Percentiles rank a stretch among this genome's conserved stretches.
Evolutionary conservation across 306 rosid species (phyloP).

Genomic region (Sesbania bispinosa): DNA sequence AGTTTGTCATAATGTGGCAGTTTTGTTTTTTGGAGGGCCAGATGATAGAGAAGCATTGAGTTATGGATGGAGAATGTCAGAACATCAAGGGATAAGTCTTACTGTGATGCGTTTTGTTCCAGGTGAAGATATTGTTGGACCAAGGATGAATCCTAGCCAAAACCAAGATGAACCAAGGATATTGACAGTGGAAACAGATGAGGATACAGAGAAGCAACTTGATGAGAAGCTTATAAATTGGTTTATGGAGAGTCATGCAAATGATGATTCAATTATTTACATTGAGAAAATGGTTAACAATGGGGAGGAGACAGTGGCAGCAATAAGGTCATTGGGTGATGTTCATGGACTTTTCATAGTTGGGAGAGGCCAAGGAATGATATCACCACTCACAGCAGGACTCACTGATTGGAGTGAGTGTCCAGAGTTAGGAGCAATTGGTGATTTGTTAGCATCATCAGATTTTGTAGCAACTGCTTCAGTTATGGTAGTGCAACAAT

Average conservation of each 20-base stretch:
- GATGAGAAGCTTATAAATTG: constrained; percentile 53
- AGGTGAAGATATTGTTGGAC: constrained; percentile 24
- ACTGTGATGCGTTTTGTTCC: constrained; percentile 57
- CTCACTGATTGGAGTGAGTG: constrained; percentile 95
- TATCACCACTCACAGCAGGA: constrained; percentile 77
- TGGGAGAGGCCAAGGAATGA: constrained; percentile 70
- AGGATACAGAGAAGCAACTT: constrained; percentile 36
- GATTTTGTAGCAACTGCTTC: constrained; percentile 82
- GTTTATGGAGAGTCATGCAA: constrained; percentile 26
- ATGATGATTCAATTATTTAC: constrained; percentile 42
- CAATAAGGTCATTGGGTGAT: constrained; percentile 59
- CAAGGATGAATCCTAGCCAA: not conserved
- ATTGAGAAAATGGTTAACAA: constrained; percentile 58
- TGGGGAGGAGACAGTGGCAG: constrained; percentile 82
- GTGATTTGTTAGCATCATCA: constrained; percentile 81
- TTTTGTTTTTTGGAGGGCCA: constrained; percentile 80
- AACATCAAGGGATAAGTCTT: constrained; percentile 53
- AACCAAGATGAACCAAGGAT: not conserved
- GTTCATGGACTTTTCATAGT: constrained; percentile 61
- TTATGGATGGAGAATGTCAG: constrained; percentile 78
- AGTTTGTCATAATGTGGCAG: constrained; percentile 42
- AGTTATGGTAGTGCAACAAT: constrained; percentile 82
- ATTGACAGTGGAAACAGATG: constrained; percentile 36
- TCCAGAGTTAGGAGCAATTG: constrained; percentile 83
- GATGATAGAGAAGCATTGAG: constrained; percentile 85